Conservation (phyloP, 345 rosid species). For the Turritis glabra region DNA sequence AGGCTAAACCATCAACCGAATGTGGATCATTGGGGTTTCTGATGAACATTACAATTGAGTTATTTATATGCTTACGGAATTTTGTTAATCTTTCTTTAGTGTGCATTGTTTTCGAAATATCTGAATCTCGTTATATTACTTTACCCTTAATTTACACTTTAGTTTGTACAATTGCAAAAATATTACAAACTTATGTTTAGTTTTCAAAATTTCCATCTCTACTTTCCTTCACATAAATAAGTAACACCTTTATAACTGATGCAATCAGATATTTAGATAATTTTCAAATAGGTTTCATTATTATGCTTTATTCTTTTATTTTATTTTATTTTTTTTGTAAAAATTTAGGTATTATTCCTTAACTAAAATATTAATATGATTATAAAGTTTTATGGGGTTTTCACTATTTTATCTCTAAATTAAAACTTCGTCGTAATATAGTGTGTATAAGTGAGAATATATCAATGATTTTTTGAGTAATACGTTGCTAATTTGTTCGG, state of each 20-base stretch:
- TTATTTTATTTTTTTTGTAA: no score
- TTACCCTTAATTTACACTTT: background rate
- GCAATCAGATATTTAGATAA: background rate
- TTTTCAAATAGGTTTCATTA: no score
- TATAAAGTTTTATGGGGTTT: no score
- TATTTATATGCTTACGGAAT: background rate
- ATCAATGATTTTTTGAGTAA: no score
- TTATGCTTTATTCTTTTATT: no score
- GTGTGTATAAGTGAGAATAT: no score
- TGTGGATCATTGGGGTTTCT: conserved; percentile 6
- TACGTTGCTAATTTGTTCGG: no score
- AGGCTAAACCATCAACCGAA: background rate
- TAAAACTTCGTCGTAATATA: no score
- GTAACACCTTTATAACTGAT: background rate
- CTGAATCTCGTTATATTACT: background rate
- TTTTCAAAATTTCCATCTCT: background rate
- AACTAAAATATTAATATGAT: background rate
- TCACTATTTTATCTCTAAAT: no score
- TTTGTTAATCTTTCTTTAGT: background rate
- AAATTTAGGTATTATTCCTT: no score
- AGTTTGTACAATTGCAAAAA: background rate
- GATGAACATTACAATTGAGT: background rate
- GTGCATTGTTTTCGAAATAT: background rate
- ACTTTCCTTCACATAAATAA: no score
- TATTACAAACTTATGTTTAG: background rate